phyloP scores from a whole-genome alignment of 2,329 filamentous ascomycete species.

The Hymenotorrendiella dingleyae region DNA sequence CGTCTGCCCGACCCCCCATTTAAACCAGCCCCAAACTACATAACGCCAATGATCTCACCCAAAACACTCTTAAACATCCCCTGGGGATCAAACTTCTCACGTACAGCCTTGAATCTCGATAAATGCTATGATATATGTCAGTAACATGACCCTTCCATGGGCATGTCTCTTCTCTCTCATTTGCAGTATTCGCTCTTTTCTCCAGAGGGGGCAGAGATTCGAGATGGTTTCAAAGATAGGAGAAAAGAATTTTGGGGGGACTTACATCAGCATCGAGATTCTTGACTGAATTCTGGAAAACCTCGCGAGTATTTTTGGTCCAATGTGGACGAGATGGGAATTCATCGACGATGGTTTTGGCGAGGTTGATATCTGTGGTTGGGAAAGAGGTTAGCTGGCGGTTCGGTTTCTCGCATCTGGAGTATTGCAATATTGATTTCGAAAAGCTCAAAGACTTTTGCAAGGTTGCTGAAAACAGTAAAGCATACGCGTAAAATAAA shows the following conservation, averaged over 20 bases:
- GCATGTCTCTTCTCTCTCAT: background rate
- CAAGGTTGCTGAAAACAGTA: too few relatives aligned
- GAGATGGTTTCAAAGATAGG: background rate
- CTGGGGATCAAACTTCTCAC: constrained; percentile 14
- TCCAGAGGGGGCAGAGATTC: too few relatives aligned
- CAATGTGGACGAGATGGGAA: constrained; percentile 18
- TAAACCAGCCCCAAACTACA: too few relatives aligned
- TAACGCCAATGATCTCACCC: constrained; percentile 15
- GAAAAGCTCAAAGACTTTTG: too few relatives aligned
- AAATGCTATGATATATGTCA: constrained; percentile 8
- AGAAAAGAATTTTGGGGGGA: background rate
- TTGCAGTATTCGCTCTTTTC: too few relatives aligned
- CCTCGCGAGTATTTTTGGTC: constrained; percentile 17
- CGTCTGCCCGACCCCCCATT: too few relatives aligned
- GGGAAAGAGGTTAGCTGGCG: too few relatives aligned
- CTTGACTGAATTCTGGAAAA: constrained; percentile 13
- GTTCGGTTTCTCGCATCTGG: too few relatives aligned
- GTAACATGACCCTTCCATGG: background rate
- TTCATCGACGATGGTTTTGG: constrained; percentile 12
- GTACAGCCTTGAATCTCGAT: constrained; percentile 9
- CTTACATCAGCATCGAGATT: constrained; percentile 14
- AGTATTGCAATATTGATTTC: too few relatives aligned
- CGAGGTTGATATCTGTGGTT: constrained; percentile 13
- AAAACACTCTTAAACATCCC: constrained; percentile 18
- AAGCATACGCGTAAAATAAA: background rate